Evolutionary conservation across 2,329 filamentous ascomycete species (phyloP).

Genomic region (Nigrospora oryzae): DNA sequence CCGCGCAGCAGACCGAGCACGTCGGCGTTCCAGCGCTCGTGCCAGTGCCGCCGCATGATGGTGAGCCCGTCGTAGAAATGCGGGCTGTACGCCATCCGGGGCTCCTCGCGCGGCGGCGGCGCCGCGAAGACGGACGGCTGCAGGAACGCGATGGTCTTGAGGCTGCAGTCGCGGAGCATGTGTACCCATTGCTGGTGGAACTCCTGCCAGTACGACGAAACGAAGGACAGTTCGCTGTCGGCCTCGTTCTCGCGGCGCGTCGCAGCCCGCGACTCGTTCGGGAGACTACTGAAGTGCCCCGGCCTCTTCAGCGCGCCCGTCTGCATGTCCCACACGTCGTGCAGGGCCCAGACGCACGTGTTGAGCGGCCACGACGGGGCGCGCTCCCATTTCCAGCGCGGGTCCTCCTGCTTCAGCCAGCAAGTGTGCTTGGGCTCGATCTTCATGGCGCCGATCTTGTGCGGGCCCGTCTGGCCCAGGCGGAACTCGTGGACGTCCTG

Average conservation of each 20-base stretch:
- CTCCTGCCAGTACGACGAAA: slow-evolving; percentile 11
- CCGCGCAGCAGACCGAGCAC: slow-evolving; percentile 13
- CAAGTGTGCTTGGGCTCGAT: slow-evolving; percentile 7
- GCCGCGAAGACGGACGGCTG: slow-evolving; percentile 11
- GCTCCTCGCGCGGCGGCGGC: slow-evolving; percentile 8
- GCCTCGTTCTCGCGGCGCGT: slow-evolving; percentile 5
- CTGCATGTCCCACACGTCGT: slow-evolving; percentile 11
- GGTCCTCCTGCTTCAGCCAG: slow-evolving; percentile 11
- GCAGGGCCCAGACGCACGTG: slow-evolving; percentile 14
- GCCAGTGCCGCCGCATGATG: slow-evolving; percentile 14
- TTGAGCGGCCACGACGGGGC: slow-evolving; percentile 8
- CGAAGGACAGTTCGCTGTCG: slow-evolving; percentile 7
- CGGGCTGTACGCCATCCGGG: slow-evolving; percentile 10
- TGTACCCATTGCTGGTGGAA: slow-evolving; percentile 9
- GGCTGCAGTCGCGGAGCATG: slow-evolving; percentile 6
- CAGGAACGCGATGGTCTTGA: slow-evolving; percentile 7
- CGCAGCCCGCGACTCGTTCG: slow-evolving; percentile 2
- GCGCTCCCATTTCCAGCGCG: slow-evolving; percentile 10
- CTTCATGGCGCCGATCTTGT: slow-evolving; percentile 8
- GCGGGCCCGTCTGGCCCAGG: slow-evolving; percentile 12
- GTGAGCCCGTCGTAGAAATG: slow-evolving; percentile 16
- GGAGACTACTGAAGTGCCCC: slow-evolving; percentile 10
- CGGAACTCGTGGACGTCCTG: slow-evolving; percentile 11
- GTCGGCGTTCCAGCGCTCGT: slow-evolving; percentile 14
- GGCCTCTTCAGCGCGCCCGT: slow-evolving; percentile 9